Evolutionary conservation across 352 stramenopile species (phyloP).

Genomic region (Saprolegnia diclina): DNA sequence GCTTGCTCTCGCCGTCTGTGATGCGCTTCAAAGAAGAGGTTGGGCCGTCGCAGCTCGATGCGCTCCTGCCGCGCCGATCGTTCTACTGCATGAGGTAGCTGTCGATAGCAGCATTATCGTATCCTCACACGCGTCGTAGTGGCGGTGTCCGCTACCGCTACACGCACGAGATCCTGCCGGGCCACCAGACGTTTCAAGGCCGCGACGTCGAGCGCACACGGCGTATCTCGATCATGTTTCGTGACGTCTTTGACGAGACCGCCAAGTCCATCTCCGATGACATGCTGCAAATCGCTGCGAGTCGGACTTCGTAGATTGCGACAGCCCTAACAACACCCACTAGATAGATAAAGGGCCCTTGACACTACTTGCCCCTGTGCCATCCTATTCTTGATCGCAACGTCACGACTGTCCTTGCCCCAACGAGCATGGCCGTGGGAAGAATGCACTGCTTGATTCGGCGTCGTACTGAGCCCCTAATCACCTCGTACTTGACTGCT

Average conservation of each 20-base stretch:
- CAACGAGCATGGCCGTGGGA: too few species aligned
- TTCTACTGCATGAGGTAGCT: slow-evolving; percentile 86
- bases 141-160: slow-evolving; percentile 79
- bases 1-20: slow-evolving; percentile 68
- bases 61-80: slow-evolving; percentile 58
- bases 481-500: too few species aligned
- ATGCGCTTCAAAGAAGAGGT: slow-evolving; percentile 83
- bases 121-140: slow-evolving; percentile 29
- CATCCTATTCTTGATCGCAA: too few species aligned
- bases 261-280: background rate
- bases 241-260: slow-evolving; percentile 41
- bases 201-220: slow-evolving; percentile 63
- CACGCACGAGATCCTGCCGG: slow-evolving; percentile 78
- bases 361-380: background rate
- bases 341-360: too few species aligned
- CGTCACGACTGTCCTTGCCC: too few species aligned
- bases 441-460: too few species aligned
- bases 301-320: background rate
- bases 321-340: too few species aligned
- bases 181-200: slow-evolving; percentile 47
- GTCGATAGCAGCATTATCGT: background rate
- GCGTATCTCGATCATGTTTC: slow-evolving; percentile 80
- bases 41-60: slow-evolving; percentile 59
- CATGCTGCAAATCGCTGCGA: slow-evolving; percentile 2
- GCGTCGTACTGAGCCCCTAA: too few species aligned